phyloP scores from a whole-genome alignment of 306 rosid species.

The Mimosa bimucronata region DNA sequence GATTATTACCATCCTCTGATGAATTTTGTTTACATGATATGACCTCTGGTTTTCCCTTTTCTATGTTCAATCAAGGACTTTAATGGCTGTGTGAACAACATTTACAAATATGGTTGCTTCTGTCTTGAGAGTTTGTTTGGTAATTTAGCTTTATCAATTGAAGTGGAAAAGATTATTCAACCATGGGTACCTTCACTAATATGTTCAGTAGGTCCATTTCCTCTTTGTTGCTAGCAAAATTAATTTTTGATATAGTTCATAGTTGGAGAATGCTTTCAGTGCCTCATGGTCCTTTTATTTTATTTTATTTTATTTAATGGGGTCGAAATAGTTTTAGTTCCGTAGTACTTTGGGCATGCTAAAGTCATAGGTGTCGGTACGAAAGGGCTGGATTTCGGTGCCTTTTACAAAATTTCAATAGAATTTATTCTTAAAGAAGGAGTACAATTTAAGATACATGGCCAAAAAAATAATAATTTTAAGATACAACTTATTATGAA shows the following conservation, averaged over 20 bases:
- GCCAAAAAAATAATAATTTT: too few relatives aligned
- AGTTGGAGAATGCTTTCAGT: slow-evolving; percentile 42
- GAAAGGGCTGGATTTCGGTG: not conserved
- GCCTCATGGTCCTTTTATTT: slow-evolving; percentile 35
- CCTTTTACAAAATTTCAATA: not conserved
- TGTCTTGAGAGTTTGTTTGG: slow-evolving; percentile 18
- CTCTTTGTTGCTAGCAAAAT: slow-evolving; percentile 39
- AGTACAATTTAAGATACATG: too few relatives aligned
- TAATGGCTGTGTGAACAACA: slow-evolving; percentile 34
- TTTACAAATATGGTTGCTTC: slow-evolving; percentile 36
- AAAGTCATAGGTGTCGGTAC: not conserved
- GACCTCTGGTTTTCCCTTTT: slow-evolving; percentile 33
- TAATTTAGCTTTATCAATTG: slow-evolving; percentile 18
- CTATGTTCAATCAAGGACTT: slow-evolving; percentile 30
- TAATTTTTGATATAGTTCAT: slow-evolving; percentile 35
- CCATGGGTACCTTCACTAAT: slow-evolving; percentile 45
- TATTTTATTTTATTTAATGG: not conserved
- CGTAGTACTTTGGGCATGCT: slow-evolving; percentile 38
- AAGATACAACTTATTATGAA: too few relatives aligned
- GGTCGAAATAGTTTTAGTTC: slow-evolving; percentile 36
- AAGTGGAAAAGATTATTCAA: slow-evolving; percentile 36
- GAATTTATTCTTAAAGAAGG: too few relatives aligned
- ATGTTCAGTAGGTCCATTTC: slow-evolving; percentile 50
- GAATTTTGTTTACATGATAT: slow-evolving; percentile 34
- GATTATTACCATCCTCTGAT: slow-evolving; percentile 44